Evolutionary conservation across 2,329 filamentous ascomycete genomes (phyloP).

Genomic region (Orbilia javanica): DNA sequence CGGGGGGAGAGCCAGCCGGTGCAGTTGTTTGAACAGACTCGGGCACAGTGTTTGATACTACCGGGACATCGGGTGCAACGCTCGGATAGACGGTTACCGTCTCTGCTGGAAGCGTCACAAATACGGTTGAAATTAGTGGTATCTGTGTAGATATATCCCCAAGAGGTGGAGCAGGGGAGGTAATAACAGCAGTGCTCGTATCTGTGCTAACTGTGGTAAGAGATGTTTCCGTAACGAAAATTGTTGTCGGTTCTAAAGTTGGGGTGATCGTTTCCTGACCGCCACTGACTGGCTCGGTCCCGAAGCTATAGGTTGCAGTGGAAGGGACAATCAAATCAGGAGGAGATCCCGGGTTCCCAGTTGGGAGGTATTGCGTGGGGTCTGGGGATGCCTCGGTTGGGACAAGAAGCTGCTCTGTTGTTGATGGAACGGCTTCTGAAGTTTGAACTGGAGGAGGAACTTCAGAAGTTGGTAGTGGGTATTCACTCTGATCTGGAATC

Average conservation of each 20-base stretch:
- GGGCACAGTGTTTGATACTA: conserved; percentile 5
- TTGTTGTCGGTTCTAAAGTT: conserved; percentile 1
- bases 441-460: not conserved
- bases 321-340: conserved; percentile 47
- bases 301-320: conserved; percentile 32
- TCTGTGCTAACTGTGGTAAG: conserved; percentile 1
- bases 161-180: not conserved
- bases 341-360: conserved; percentile 34
- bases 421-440: conserved; percentile 16
- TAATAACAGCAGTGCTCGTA: not conserved
- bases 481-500: conserved; percentile 1
- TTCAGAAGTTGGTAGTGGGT: conserved; percentile 14
- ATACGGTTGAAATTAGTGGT: conserved; percentile 35
- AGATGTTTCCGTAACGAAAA: conserved; percentile 20
- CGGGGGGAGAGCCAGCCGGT: conserved; percentile 2
- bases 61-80: not conserved
- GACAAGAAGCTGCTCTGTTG: conserved; percentile 4
- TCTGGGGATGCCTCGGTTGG: conserved; percentile 20
- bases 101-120: conserved; percentile 33
- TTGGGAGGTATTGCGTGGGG: conserved; percentile 5
- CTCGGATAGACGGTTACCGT: conserved; percentile 47
- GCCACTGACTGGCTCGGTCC: conserved; percentile 14
- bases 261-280: not conserved
- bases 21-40: conserved; percentile 6
- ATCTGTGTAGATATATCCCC: not conserved